These are phyloP conservation scores for Umbelopsis sp. DNA, from an alignment of 192 early-diverging fungal genomes.

Conservation along the genomic window DNA sequence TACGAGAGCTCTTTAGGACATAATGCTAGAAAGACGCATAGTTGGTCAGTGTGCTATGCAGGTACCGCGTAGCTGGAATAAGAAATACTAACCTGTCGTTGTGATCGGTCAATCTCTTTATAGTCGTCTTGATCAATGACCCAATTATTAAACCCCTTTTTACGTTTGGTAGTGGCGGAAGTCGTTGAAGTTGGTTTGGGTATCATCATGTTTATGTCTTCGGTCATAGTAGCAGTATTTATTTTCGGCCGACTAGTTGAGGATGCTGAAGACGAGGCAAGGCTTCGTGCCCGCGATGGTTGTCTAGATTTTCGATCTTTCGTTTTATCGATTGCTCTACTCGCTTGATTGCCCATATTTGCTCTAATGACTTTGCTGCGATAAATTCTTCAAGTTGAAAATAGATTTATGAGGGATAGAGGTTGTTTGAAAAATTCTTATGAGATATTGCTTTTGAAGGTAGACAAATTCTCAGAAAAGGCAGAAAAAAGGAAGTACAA, in stretches of 20 bases:
- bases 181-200: neutral
- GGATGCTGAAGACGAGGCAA: conserved; percentile 13
- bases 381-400: neutral
- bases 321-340: conserved; percentile 26
- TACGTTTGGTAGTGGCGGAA: neutral
- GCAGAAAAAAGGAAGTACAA: no score
- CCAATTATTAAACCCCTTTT: conserved; percentile 23
- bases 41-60: neutral
- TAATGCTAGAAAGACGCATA: conserved; percentile 29
- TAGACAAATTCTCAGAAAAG: no score
- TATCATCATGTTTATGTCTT: neutral
- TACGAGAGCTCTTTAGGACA: conserved; percentile 36
- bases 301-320: conserved; percentile 28
- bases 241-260: conserved; percentile 16
- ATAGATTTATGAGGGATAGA: neutral
- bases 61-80: neutral
- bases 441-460: no score
- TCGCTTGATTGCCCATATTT: conserved; percentile 38
- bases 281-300: conserved; percentile 9
- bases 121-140: conserved; percentile 28
- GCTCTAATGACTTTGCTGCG: neutral
- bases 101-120: conserved; percentile 33
- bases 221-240: conserved; percentile 8
- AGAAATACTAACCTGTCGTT: conserved; percentile 35
- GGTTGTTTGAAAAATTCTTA: no score